These are phyloP conservation scores for Truncatella angustata DNA, from an alignment of 2,329 filamentous ascomycete species.

Conservation along the genomic window DNA sequence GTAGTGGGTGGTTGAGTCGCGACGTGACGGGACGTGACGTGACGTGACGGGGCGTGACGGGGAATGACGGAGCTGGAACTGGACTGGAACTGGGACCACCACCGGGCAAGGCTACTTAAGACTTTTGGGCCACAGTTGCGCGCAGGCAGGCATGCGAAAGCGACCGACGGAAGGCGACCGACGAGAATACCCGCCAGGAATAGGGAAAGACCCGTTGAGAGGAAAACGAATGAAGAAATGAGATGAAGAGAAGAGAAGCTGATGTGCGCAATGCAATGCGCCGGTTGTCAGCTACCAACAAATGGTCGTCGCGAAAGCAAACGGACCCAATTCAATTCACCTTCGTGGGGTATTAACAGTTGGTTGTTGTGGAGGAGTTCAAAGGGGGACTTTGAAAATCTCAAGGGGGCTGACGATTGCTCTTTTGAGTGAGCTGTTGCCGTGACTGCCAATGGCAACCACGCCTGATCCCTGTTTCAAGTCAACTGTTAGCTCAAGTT, in stretches of 20 bases:
- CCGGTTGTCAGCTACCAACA: not conserved
- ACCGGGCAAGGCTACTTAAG: too few relatives aligned
- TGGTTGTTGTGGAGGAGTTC: slow-evolving; percentile 6
- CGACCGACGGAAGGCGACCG: too few relatives aligned
- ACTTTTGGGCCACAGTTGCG: too few relatives aligned
- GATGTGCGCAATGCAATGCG: slow-evolving; percentile 5
- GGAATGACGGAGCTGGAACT: too few relatives aligned
- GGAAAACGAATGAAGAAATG: not conserved
- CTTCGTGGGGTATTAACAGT: not conserved
- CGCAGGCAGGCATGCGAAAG: too few relatives aligned
- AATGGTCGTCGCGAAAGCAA: not conserved
- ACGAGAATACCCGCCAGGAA: not conserved
- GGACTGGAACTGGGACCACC: too few relatives aligned
- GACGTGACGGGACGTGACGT: too few relatives aligned
- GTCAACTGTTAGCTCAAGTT: not conserved
- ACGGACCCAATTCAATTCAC: not conserved
- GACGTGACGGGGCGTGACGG: too few relatives aligned
- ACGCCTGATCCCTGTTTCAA: slow-evolving; percentile 2
- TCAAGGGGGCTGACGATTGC: slow-evolving; percentile 9
- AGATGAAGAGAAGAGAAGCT: not conserved
- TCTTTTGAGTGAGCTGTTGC: not conserved
- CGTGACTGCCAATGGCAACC: not conserved
- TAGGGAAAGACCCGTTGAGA: not conserved
- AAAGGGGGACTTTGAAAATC: slow-evolving; percentile 6
- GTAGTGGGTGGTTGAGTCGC: too few relatives aligned